A percentile compares a stretch with the other conserved stretches of the same genome.
Evolutionary conservation across 305 asterid genomes (phyloP).

Genomic region (Fraxinus paxiana): DNA sequence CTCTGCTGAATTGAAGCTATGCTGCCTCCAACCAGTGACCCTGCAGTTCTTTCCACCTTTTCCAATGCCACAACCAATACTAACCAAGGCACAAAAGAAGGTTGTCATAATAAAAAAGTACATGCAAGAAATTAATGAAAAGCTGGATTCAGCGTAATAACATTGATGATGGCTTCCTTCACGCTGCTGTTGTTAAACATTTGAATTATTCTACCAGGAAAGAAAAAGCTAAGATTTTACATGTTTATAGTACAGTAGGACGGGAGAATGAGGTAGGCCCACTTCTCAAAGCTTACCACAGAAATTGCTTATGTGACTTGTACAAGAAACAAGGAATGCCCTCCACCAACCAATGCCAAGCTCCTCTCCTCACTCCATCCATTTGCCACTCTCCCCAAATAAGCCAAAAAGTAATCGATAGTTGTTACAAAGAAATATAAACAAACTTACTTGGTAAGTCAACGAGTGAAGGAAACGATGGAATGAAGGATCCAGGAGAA

Average conservation of each 20-base stretch:
- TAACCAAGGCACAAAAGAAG: conserved; percentile 32
- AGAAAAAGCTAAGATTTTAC: conserved; percentile 4
- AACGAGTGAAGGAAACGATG: conserved; percentile 65
- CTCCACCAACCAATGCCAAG: conserved; percentile 4
- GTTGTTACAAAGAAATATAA: conserved; percentile 10
- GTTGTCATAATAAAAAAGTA: conserved; percentile 15
- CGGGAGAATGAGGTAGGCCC: neutral
- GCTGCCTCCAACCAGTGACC: conserved; percentile 83
- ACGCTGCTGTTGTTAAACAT: neutral
- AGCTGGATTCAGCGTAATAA: conserved; percentile 13
- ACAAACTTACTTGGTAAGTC: conserved; percentile 80
- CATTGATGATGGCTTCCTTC: conserved; percentile 11
- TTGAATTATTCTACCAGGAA: conserved; percentile 18
- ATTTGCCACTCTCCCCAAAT: neutral
- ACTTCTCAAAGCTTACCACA: neutral
- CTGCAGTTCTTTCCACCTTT: conserved; percentile 81
- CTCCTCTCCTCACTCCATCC: neutral
- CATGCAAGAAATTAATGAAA: conserved; percentile 9
- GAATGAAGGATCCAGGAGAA: conserved; percentile 81
- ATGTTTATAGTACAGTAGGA: conserved; percentile 7
- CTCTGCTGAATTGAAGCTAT: conserved; percentile 95
- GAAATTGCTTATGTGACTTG: neutral
- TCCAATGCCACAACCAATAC: conserved; percentile 93
- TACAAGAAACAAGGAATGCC: neutral
- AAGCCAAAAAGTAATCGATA: conserved; percentile 7